phyloP scores from a whole-genome alignment of 106 monocot genomes.

The Dendrobium nobile region DNA sequence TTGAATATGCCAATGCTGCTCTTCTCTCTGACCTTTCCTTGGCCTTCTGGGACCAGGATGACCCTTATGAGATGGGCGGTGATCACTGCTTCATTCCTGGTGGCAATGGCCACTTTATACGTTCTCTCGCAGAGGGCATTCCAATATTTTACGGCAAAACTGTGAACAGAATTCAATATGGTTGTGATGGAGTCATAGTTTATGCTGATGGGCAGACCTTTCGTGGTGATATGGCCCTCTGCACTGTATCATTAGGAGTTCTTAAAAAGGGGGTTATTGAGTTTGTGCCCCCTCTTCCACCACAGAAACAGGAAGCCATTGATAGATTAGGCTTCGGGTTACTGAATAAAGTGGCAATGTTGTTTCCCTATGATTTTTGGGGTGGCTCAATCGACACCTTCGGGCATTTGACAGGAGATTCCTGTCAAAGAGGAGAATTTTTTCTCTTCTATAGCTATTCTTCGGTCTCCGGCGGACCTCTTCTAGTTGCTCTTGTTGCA shows the following conservation, averaged over 20 bases:
- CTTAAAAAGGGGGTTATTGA: conserved; percentile 74
- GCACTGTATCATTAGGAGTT: conserved; percentile 92
- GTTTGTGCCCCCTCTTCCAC: conserved; percentile 69
- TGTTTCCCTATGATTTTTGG: conserved; percentile 91
- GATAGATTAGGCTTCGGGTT: conserved; percentile 79
- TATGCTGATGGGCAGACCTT: conserved; percentile 61
- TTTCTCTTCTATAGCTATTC: conserved; percentile 94
- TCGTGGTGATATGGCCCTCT: conserved; percentile 69
- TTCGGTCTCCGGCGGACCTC: conserved; percentile 88
- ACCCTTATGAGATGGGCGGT: conserved; percentile 98
- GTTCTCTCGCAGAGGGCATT: conserved; percentile 57
- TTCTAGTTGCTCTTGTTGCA: conserved; percentile 86
- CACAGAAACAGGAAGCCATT: conserved; percentile 75
- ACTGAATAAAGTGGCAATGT: conserved; percentile 86
- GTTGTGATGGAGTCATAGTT: conserved; percentile 79
- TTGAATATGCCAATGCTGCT: conserved; percentile 96
- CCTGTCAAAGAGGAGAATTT: conserved; percentile 74
- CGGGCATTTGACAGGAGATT: conserved; percentile 70
- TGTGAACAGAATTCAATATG: conserved; percentile 70
- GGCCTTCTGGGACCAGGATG: conserved; percentile 99
- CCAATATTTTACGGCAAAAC: conserved; percentile 68
- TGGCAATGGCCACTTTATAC: conserved; percentile 75
- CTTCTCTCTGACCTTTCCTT: conserved; percentile 75
- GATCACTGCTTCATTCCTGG: conserved; percentile 99
- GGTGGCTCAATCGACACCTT: conserved; percentile 86